Evolutionary conservation across 106 monocot genomes (phyloP).

Genomic region (Dendrobium nobile): DNA sequence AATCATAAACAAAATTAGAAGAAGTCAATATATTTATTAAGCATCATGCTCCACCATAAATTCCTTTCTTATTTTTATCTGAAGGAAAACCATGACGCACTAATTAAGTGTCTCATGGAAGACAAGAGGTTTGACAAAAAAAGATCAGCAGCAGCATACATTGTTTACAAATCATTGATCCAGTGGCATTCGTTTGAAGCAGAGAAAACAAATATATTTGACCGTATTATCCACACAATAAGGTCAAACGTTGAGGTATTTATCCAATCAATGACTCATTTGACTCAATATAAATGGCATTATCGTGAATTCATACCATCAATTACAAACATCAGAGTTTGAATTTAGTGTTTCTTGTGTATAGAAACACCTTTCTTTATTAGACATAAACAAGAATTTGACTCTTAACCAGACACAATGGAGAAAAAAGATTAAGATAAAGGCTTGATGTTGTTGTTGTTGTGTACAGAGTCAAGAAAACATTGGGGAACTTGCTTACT

Average conservation of each 20-base stretch:
- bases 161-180: slow-evolving; percentile 80
- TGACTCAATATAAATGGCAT: neutral
- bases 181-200: slow-evolving; percentile 98
- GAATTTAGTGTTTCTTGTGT: slow-evolving; percentile 5
- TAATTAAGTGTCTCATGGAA: slow-evolving; percentile 78
- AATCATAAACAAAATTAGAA: slow-evolving; percentile 3
- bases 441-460: too few relatives aligned
- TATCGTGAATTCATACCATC: neutral
- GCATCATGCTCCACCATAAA: neutral
- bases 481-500: slow-evolving; percentile 72
- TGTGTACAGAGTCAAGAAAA: slow-evolving; percentile 55
- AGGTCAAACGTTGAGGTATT: slow-evolving; percentile 73
- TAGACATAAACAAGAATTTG: too few relatives aligned
- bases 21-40: neutral
- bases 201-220: slow-evolving; percentile 93
- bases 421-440: too few relatives aligned
- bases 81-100: slow-evolving; percentile 88
- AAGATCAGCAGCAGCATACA: slow-evolving; percentile 59
- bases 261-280: neutral
- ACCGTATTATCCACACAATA: slow-evolving; percentile 87
- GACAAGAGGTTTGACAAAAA: slow-evolving; percentile 76
- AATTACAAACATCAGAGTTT: neutral
- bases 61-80: neutral
- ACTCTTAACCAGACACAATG: too few relatives aligned
- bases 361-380: slow-evolving; percentile 19